A percentile compares a stretch with the other conserved stretches of the same genome.
phyloP scores from a whole-genome alignment of 352 stramenopile species.

The Globisporangium paddicum region DNA sequence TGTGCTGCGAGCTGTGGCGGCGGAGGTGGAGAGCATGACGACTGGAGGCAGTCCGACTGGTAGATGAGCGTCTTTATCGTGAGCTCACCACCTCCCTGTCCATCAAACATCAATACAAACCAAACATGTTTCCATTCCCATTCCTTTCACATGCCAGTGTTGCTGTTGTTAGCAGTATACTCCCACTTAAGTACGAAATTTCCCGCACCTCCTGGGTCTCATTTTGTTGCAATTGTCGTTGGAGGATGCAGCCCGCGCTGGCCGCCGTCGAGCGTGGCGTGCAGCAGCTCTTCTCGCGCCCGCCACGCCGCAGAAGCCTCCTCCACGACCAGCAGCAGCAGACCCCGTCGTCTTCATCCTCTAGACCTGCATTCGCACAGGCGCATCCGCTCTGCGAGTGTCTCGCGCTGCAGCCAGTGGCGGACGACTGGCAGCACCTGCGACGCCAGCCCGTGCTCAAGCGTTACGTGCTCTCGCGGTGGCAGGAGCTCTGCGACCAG shows the following conservation, averaged over 20 bases:
- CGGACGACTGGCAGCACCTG: conserved; percentile 22
- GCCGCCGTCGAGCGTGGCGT: conserved; percentile 29
- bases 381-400: conserved; percentile 44
- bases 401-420: conserved; percentile 11
- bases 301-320: neutral
- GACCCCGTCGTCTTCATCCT: neutral
- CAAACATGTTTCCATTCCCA: neutral
- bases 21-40: neutral
- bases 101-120: neutral
- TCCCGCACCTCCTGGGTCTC: neutral
- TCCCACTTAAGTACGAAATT: neutral
- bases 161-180: neutral
- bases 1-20: neutral
- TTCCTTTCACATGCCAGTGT: neutral
- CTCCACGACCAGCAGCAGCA: no score
- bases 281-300: conserved; percentile 32
- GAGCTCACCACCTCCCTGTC: neutral
- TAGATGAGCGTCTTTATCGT: neutral
- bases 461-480: conserved; percentile 35
- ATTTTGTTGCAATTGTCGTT: neutral
- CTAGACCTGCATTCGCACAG: neutral
- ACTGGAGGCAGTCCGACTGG: neutral
- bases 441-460: conserved; percentile 41
- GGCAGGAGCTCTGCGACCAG: conserved; percentile 16
- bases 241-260: conserved; percentile 22